A percentile compares a stretch with the other conserved stretches of the same genome.
phyloP scores from a whole-genome alignment of 176 grass and related monocot species.

The Hyparrhenia diplandra region DNA sequence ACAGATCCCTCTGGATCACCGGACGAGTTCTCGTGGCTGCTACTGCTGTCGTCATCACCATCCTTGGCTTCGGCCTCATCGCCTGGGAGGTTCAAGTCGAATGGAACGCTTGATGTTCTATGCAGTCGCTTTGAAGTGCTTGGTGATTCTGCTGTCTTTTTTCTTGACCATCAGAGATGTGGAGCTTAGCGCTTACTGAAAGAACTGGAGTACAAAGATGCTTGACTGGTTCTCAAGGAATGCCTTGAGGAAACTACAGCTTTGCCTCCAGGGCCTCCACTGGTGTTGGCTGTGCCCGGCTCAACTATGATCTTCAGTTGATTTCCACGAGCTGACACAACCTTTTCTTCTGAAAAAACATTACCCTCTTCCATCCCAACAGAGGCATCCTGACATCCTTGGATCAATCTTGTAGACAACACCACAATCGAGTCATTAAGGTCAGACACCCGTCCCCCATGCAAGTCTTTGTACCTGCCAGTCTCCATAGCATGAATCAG shows the following conservation, averaged over 20 bases:
- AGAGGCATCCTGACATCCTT: constrained; percentile 10
- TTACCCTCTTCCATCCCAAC: constrained; percentile 29
- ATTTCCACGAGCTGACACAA: constrained; percentile 38
- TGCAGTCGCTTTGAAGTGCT: constrained; percentile 39
- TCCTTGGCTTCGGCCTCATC: constrained; percentile 39
- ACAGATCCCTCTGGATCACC: constrained; percentile 44
- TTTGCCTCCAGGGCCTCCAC: constrained; percentile 17
- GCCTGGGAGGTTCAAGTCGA: constrained; percentile 78
- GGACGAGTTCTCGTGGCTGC: constrained; percentile 31
- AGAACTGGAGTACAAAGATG: constrained; percentile 22
- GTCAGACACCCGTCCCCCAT: constrained; percentile 45
- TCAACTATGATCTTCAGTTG: constrained; percentile 71
- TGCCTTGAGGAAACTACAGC: constrained; percentile 25
- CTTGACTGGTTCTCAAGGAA: background rate
- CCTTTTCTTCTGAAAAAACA: constrained; percentile 60
- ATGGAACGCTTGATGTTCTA: constrained; percentile 41
- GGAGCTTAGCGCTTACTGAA: constrained; percentile 56
- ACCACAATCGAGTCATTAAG: constrained; percentile 63
- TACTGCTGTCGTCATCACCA: constrained; percentile 11
- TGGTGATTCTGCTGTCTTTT: constrained; percentile 14
- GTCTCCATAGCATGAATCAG: constrained; percentile 45
- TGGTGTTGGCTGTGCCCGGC: background rate
- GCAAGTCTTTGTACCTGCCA: constrained; percentile 59
- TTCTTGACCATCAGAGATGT: constrained; percentile 27
- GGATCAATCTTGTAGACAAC: constrained; percentile 42